Conservation (phyloP, 805 yeast species). For the Yamadazyma ubonensis region DNA sequence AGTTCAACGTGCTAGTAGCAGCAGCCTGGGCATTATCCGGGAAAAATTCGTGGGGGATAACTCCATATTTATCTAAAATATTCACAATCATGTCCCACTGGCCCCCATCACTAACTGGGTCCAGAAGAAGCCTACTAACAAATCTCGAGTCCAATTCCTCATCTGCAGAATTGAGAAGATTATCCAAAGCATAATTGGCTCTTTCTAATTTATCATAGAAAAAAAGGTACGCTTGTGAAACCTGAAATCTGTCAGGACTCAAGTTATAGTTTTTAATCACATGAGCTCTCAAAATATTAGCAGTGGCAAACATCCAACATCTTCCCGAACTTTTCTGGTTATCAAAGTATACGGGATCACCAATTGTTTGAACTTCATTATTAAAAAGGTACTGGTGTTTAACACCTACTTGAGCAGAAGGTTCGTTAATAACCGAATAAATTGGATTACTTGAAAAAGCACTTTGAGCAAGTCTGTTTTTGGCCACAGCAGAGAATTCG, state of each 20-base stretch:
- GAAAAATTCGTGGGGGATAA: constrained; percentile 70
- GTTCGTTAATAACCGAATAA: constrained; percentile 40
- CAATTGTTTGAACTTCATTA: constrained; percentile 33
- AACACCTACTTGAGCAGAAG: constrained; percentile 18
- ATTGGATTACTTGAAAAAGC: constrained; percentile 52
- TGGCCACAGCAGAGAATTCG: constrained; percentile 44
- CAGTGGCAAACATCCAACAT: constrained; percentile 88
- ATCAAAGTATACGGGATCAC: constrained; percentile 35
- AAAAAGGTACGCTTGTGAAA: constrained; percentile 76
- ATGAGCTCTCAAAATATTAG: constrained; percentile 66
- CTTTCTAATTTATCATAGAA: constrained; percentile 87
- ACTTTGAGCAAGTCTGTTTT: constrained; percentile 52
- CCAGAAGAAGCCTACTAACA: constrained; percentile 60
- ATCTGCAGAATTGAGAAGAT: constrained; percentile 64
- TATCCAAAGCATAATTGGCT: constrained; percentile 76
- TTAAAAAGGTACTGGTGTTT: constrained; percentile 37
- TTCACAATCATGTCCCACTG: constrained; percentile 84
- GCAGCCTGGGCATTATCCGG: constrained; percentile 67
- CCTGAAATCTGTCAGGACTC: constrained; percentile 53
- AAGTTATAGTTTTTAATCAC: constrained; percentile 62
- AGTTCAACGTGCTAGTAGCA: constrained; percentile 56
- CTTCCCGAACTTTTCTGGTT: constrained; percentile 77
- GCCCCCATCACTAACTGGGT: constrained; percentile 82
- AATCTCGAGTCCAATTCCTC: constrained; percentile 69
- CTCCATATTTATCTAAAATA: constrained; percentile 74